Evolutionary conservation across 345 rosid genomes (phyloP), one percentile per base, ranked within the genome.

Genomic region (Boechera stricta): DNA sequence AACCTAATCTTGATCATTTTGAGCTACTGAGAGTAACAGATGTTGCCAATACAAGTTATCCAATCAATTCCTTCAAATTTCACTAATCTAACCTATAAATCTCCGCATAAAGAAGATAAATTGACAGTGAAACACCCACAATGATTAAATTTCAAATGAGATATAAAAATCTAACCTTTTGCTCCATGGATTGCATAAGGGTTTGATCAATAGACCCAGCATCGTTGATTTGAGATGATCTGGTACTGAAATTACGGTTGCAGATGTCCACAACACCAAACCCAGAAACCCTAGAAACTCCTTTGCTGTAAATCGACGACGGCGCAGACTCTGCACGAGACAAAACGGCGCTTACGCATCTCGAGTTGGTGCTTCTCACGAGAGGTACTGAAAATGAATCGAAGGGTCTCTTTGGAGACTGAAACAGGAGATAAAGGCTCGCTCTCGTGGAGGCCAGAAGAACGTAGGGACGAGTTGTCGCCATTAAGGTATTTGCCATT

Each of bases 181-280:
- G 83, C 87, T 89, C 91, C 98, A 92, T 94, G 57, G 98, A 90
- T 78, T 83, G 87, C 88, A 94, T 92, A 68, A 90, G 92, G 52
- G 98, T 88, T 56, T 85, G 86, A 80, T 90, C 95, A 57, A 94
- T 83, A 41, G 97, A 92, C 21, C 97, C 97, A 79, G 95, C 84
- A 69, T 88, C 97, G 58, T 87, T 94, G 68, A 92, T 87, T 48
- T 88, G 80, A 41, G 97, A 81, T 55, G 97, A 90, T 78, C 82
- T 79, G 2, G 82, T 68, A 63, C 69, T 80, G 81, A 90, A 87
- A 26, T 79, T 67, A 36, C 84, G 84, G 32, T 29, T 76, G 32
- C 83, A 81, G 62, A 63, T 75, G 71, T 48, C 45, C 10, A 49
- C 6, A 32, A 10, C 31, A 16, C 77, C 77, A 77, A 82, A 81